phyloP scores from a whole-genome alignment of 2,329 filamentous ascomycete genomes.

The Stachybotrys chartarum region DNA sequence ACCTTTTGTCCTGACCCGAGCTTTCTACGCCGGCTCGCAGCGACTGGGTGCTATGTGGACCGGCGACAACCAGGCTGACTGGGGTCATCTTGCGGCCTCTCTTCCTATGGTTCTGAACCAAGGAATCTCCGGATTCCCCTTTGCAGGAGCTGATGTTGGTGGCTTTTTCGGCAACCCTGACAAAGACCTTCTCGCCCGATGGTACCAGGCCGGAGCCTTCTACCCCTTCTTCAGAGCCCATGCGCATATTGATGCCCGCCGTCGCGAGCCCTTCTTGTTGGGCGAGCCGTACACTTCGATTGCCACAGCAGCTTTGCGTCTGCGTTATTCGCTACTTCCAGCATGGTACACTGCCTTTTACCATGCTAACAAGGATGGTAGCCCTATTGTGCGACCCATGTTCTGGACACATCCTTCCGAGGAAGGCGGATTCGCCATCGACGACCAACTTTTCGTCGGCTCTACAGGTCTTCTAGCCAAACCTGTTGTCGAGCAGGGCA shows the following conservation, averaged over 20 bases:
- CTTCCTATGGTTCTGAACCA: slow-evolving; percentile 92
- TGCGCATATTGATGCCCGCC: slow-evolving; percentile 91
- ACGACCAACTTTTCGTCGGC: slow-evolving; percentile 90
- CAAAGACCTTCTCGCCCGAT: slow-evolving; percentile 83
- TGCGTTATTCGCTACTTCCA: slow-evolving; percentile 84
- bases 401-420: slow-evolving; percentile 87
- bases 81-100: slow-evolving; percentile 82
- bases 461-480: slow-evolving; percentile 86
- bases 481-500: slow-evolving; percentile 74
- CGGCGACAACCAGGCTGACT: slow-evolving; percentile 90
- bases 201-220: slow-evolving; percentile 95
- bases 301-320: slow-evolving; percentile 77
- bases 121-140: slow-evolving; percentile 88
- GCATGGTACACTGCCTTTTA: slow-evolving; percentile 98
- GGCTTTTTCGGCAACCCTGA: slow-evolving; percentile 97
- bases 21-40: slow-evolving; percentile 88
- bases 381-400: slow-evolving; percentile 84
- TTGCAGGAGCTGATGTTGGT: slow-evolving; percentile 90
- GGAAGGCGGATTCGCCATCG: slow-evolving; percentile 78
- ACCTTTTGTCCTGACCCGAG: slow-evolving; percentile 87
- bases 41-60: slow-evolving; percentile 96
- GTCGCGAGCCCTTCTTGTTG: slow-evolving; percentile 85
- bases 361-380: slow-evolving; percentile 73
- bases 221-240: slow-evolving; percentile 98
- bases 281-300: slow-evolving; percentile 81